Evolutionary conservation across 495 filamentous ascomycete species (phyloP).

Genomic region (Bathelium albidoporum): DNA sequence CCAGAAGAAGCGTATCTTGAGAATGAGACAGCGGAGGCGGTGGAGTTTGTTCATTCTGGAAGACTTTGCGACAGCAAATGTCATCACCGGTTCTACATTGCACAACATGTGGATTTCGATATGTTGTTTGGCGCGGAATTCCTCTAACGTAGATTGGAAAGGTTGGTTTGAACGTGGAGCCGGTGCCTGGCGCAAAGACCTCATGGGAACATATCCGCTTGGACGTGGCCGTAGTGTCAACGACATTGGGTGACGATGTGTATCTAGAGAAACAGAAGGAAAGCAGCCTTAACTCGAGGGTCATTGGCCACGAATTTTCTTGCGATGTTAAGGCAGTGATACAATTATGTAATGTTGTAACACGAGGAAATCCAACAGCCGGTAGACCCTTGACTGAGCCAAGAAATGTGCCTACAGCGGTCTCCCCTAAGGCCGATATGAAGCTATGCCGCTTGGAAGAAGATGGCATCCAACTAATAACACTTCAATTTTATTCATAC

Average conservation of each 20-base stretch:
- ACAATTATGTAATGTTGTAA: conserved; percentile 1
- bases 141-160: not conserved
- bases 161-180: not conserved
- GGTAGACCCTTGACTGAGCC: not conserved
- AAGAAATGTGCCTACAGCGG: not conserved
- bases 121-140: not conserved
- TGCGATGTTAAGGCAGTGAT: not conserved
- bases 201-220: not conserved
- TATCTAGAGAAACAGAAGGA: not conserved
- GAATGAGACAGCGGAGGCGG: not conserved
- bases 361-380: not conserved
- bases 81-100: not conserved
- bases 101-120: not conserved
- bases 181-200: not conserved
- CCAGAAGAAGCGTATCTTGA: not conserved
- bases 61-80: not conserved
- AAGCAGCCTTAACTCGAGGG: not conserved
- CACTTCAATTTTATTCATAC: not conserved
- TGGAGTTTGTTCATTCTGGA: not conserved
- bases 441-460: not conserved
- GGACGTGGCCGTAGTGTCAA: not conserved
- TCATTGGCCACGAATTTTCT: not conserved
- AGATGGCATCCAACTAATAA: not conserved
- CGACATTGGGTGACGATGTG: not conserved
- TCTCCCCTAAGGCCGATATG: not conserved